phyloP scores from a whole-genome alignment of 2,329 filamentous ascomycete genomes.

The Aspergillus sp. region DNA sequence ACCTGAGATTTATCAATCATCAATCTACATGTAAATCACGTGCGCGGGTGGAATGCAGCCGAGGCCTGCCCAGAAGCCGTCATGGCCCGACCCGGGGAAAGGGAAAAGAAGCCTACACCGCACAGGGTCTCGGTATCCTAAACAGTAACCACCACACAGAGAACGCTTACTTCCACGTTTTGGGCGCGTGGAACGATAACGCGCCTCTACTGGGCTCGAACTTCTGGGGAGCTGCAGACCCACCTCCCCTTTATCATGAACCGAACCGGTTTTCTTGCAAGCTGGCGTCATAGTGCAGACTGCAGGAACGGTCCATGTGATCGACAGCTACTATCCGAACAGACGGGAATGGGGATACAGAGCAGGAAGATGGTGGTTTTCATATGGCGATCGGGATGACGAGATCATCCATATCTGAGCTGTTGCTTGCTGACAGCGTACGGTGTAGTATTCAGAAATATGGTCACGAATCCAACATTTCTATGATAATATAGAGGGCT shows the following conservation, averaged over 20 bases:
- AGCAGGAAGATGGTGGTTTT: neutral
- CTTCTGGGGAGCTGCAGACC: neutral
- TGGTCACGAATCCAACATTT: neutral
- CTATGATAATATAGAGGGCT: neutral
- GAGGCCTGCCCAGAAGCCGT: neutral
- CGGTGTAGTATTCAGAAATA: neutral
- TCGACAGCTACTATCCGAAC: neutral
- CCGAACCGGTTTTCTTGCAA: neutral
- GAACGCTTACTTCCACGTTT: neutral
- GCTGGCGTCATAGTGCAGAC: neutral
- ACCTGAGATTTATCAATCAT: neutral
- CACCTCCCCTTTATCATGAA: neutral
- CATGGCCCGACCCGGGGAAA: neutral
- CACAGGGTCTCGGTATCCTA: neutral
- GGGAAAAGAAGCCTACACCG: neutral
- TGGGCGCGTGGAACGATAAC: neutral
- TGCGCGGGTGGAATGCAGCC: neutral
- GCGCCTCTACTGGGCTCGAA: neutral
- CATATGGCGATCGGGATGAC: neutral
- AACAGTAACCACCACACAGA: neutral
- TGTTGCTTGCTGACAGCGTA: neutral
- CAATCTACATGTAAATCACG: neutral
- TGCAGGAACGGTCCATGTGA: slow-evolving; percentile 1
- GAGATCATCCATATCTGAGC: neutral
- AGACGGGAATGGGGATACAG: neutral